Conservation (phyloP, 1,139 yeast genomes). For the Zygoascus meyerae region DNA sequence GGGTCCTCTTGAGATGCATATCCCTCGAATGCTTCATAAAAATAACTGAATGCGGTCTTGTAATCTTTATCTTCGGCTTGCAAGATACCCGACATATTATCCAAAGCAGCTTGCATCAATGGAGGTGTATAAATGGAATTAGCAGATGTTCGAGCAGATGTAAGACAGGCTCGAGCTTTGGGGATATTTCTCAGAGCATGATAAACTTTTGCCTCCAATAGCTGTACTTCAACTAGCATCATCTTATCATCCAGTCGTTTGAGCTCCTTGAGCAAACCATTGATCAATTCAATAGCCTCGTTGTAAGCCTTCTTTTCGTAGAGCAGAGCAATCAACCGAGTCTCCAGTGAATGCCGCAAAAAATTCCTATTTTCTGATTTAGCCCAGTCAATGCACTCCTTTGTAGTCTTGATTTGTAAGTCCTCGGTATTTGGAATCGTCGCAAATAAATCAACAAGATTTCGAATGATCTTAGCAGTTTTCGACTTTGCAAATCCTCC, state of each 20-base stretch:
- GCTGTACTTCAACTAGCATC: slow-evolving; percentile 90
- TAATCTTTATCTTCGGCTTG: slow-evolving; percentile 97
- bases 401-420: slow-evolving; percentile 66
- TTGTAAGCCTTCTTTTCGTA: slow-evolving; percentile 59
- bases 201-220: slow-evolving; percentile 83
- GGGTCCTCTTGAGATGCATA: slow-evolving; percentile 54
- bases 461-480: slow-evolving; percentile 73
- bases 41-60: slow-evolving; percentile 92
- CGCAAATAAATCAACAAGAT: slow-evolving; percentile 62
- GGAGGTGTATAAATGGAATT: slow-evolving; percentile 95
- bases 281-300: slow-evolving; percentile 68
- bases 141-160: slow-evolving; percentile 95
- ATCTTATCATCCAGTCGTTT: slow-evolving; percentile 94
- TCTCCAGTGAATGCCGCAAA: slow-evolving; percentile 79
- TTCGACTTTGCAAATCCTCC: slow-evolving; percentile 82
- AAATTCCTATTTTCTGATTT: slow-evolving; percentile 76
- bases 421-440: slow-evolving; percentile 53
- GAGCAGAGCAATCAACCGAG: slow-evolving; percentile 72
- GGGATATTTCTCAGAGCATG: slow-evolving; percentile 89
- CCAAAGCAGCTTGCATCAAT: slow-evolving; percentile 88
- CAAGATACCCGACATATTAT: slow-evolving; percentile 89
- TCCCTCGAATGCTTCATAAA: slow-evolving; percentile 91
- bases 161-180: slow-evolving; percentile 87
- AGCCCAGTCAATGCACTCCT: slow-evolving; percentile 86
- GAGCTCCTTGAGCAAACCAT: slow-evolving; percentile 70